These are phyloP conservation scores for Fusarium sp. DNA, from an alignment of 2,329 filamentous ascomycete genomes.

Conservation along the genomic window DNA sequence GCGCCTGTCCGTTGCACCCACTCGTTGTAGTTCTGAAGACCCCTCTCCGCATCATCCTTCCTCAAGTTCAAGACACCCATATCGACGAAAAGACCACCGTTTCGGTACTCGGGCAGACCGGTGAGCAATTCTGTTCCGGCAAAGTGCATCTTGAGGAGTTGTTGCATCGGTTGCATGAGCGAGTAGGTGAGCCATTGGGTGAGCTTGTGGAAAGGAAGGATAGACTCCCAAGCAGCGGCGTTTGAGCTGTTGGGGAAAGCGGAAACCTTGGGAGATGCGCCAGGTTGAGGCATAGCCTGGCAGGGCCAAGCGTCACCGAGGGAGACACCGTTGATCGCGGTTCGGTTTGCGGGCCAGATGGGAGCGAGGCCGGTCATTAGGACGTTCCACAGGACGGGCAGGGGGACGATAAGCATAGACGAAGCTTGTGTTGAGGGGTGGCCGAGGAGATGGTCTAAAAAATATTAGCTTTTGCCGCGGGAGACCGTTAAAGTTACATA, in stretches of 20 bases:
- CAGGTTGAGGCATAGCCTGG: constrained; percentile 74
- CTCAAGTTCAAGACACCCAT: constrained; percentile 83
- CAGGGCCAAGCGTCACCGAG: constrained; percentile 97
- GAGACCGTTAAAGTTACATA: constrained; percentile 51
- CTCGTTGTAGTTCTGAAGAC: constrained; percentile 67
- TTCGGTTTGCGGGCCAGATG: constrained; percentile 90
- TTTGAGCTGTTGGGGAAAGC: constrained; percentile 39
- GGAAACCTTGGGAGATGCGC: constrained; percentile 50
- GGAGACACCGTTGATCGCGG: constrained; percentile 83
- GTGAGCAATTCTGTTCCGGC: constrained; percentile 83
- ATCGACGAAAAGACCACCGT: constrained; percentile 87
- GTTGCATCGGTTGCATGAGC: constrained; percentile 89
- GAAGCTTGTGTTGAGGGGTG: constrained; percentile 90
- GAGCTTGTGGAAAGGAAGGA: constrained; percentile 91
- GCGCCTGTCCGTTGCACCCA: constrained; percentile 77
- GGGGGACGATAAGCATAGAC: constrained; percentile 83
- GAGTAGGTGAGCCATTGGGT: constrained; percentile 96
- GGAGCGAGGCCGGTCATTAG: constrained; percentile 85
- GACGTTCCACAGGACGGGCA: constrained; percentile 89
- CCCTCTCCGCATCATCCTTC: constrained; percentile 71
- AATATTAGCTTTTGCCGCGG: constrained; percentile 25
- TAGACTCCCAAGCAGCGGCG: constrained; percentile 69
- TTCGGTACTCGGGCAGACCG: constrained; percentile 89
- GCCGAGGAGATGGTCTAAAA: constrained; percentile 84
- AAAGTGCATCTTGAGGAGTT: constrained; percentile 81